A percentile compares a stretch with the other conserved stretches of the same genome.
These are phyloP conservation scores for Acanthamoeba triangularis DNA, from an alignment of 208 protist species.

Conservation along the genomic window DNA sequence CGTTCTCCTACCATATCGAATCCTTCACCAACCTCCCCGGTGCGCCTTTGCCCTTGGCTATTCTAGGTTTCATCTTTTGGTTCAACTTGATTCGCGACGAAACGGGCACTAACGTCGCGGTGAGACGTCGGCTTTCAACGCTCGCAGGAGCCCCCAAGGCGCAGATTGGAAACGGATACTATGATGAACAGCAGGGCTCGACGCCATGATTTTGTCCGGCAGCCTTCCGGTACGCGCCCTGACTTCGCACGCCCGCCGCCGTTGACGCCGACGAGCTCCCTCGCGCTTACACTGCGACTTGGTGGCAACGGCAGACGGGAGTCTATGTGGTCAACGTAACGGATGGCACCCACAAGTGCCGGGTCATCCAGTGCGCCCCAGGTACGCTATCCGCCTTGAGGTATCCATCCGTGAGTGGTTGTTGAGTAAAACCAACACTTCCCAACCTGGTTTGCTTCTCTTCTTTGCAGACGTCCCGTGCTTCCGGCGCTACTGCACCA, in stretches of 20 bases:
- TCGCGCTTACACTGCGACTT: neutral
- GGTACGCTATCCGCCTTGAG: no score
- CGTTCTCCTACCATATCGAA: neutral
- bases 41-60: neutral
- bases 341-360: neutral
- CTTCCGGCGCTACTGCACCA: constrained; percentile 24
- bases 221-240: neutral
- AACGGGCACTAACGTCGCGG: neutral
- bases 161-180: neutral
- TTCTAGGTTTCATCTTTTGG: neutral
- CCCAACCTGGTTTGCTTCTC: neutral
- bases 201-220: neutral
- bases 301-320: neutral
- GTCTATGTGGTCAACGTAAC: constrained; percentile 38
- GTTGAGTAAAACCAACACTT: no score
- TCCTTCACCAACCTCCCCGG: neutral
- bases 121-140: neutral
- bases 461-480: neutral
- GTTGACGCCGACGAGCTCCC: neutral
- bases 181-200: neutral
- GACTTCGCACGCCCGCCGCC: no score
- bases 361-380: neutral
- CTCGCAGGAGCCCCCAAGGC: neutral
- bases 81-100: neutral
- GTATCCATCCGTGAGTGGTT: no score